Evolutionary conservation across 164 flowering plant genomes (phyloP).

Genomic region (Nymphaea thermarum): DNA sequence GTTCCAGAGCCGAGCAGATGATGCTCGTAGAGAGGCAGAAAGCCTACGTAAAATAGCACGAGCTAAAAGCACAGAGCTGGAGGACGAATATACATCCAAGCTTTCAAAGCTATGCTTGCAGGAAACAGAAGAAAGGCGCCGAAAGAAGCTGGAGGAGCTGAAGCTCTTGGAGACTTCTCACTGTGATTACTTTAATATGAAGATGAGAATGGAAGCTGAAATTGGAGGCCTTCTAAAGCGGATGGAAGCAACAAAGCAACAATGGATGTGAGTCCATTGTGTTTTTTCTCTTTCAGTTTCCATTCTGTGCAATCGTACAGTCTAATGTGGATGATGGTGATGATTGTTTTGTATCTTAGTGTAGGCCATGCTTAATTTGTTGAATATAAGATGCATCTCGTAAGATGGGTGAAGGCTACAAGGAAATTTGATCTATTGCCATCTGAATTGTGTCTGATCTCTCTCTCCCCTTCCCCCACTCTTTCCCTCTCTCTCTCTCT

Average conservation of each 20-base stretch:
- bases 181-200: slow-evolving; percentile 81
- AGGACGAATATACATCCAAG: slow-evolving; percentile 68
- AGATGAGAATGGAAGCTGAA: slow-evolving; percentile 82
- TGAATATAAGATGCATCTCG: no score
- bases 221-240: slow-evolving; percentile 71
- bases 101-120: slow-evolving; percentile 59
- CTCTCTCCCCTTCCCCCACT: no score
- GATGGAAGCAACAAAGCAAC: slow-evolving; percentile 88
- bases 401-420: no score
- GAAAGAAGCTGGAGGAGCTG: slow-evolving; percentile 76
- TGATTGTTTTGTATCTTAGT: background rate
- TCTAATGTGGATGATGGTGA: background rate
- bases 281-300: background rate
- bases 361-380: no score
- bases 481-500: no score
- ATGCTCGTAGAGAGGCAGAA: slow-evolving; percentile 80
- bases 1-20: slow-evolving; percentile 88
- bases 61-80: slow-evolving; percentile 47
- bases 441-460: no score
- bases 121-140: slow-evolving; percentile 73
- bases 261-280: slow-evolving; percentile 32
- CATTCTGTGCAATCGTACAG: background rate
- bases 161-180: slow-evolving; percentile 65
- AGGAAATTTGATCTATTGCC: no score
- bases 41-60: slow-evolving; percentile 35